Percentiles rank a stretch among this genome's conserved stretches.
Conservation (phyloP, 2,329 filamentous ascomycete species). For the Penicillium sclerotiorum region DNA sequence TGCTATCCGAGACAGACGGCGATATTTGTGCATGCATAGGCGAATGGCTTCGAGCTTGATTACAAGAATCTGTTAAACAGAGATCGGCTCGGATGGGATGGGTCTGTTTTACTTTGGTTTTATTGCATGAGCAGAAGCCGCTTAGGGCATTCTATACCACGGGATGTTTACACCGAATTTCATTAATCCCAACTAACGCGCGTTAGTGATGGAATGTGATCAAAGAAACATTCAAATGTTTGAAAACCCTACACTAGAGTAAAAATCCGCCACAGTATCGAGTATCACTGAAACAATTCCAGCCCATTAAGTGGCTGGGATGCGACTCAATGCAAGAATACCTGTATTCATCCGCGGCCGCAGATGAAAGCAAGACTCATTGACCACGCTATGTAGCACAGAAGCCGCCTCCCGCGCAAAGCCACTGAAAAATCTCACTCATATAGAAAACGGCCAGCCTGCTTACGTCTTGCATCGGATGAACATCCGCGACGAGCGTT, state of each 20-base stretch:
- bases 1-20: conserved; percentile 28
- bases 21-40: conserved; percentile 2
- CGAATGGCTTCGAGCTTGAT: neutral
- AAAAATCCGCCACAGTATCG: neutral
- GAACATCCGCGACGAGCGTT: neutral
- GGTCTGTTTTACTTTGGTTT: no score
- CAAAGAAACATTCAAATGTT: no score
- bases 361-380: conserved; percentile 7
- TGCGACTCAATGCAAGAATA: neutral
- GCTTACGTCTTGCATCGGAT: conserved; percentile 2
- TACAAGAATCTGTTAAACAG: no score
- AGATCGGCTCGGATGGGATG: no score
- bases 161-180: no score
- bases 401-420: conserved; percentile 10
- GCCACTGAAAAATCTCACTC: conserved; percentile 6
- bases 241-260: no score
- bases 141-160: no score
- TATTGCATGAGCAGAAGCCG: no score
- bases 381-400: conserved; percentile 16
- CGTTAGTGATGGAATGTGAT: neutral
- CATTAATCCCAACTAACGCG: neutral
- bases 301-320: neutral
- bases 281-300: neutral
- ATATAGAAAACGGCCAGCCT: conserved; percentile 10
- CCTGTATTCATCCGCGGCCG: conserved; percentile 2